Percentiles rank a stretch among this genome's conserved stretches.
Evolutionary conservation across 2,329 filamentous ascomycete genomes (phyloP).

Genomic region (Talaromyces atroroseus): DNA sequence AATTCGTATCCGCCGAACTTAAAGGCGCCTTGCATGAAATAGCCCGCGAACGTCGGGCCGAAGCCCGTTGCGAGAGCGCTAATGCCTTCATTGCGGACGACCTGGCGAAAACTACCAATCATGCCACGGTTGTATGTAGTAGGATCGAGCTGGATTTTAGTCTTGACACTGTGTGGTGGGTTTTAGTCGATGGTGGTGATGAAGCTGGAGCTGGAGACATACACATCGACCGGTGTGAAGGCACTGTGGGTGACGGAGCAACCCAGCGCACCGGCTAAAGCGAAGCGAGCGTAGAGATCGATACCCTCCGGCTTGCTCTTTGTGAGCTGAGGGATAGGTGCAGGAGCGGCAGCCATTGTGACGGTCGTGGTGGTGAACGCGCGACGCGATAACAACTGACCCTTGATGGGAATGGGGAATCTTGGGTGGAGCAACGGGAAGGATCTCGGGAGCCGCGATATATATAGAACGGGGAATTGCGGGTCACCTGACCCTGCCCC

Average conservation of each 20-base stretch:
- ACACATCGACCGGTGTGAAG: conserved; percentile 98
- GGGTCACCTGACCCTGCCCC: no score
- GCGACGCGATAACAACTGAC: no score
- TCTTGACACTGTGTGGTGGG: conserved; percentile 69
- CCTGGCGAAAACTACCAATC: conserved; percentile 79
- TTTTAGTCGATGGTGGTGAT: not conserved
- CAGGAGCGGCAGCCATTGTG: conserved; percentile 18
- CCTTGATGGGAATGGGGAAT: no score
- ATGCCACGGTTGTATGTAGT: conserved; percentile 81
- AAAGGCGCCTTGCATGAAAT: conserved; percentile 89
- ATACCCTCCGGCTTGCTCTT: conserved; percentile 55
- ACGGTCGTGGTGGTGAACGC: conserved; percentile 8
- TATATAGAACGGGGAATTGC: no score
- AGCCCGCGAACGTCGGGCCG: conserved; percentile 79
- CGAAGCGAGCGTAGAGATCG: conserved; percentile 87
- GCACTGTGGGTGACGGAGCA: conserved; percentile 96
- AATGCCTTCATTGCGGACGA: conserved; percentile 76
- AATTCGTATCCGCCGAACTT: conserved; percentile 94
- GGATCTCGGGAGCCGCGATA: no score
- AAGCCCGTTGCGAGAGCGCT: conserved; percentile 76
- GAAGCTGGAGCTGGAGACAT: conserved; percentile 47
- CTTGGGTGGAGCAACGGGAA: no score
- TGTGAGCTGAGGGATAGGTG: conserved; percentile 26
- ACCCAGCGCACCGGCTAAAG: conserved; percentile 94
- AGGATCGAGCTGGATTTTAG: conserved; percentile 88